Evolutionary conservation across 352 stramenopile genomes (phyloP), one percentile per base, ranked within the genome.

Genomic region (Elongisporangium anandrum): DNA sequence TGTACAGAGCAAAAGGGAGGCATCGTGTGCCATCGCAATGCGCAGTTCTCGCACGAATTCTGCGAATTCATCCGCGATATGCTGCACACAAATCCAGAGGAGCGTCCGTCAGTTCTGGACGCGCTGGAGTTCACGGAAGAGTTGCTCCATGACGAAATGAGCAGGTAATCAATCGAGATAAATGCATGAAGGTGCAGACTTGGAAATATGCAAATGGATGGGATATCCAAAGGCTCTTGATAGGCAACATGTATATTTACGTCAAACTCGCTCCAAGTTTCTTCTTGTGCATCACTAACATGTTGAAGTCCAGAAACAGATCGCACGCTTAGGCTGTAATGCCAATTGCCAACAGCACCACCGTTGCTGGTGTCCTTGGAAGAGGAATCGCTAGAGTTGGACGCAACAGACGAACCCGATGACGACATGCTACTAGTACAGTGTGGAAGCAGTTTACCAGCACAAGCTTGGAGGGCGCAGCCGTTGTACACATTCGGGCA

Each of bases 41-140:
- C 79, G 52, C 65, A 79, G 47, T 95, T 87, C 68, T 82, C 84
- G 26, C 60, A 65, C 61, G 86, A 95, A 59, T 95, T 95, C 53
- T 94, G 84, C 61, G 84, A 95, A 39, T 95, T 95, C 38, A 92
- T 95, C 48, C 81, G 81, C 6, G 84, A 94, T 50, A 95, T 95
- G 86, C 75, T 95, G 45, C 84, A 92, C 51, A 81, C 77, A 26
- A 91, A 92, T 60, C 80, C 86, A 4, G 80, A 92, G 39, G 85
- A 95, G 65, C 75, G 86, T 1, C 85, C 84, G 22, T 91, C 84
- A 6, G 73, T 92, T 16, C 63, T 91, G 51, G 85, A 95, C 52
- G 81, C 85, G 8, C 69, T 95, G 29, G 85, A 94, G 67, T 94
- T 94, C 69, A 79, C 85, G 4, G 79, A 87, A 49, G 85, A 95